Conservation (phyloP, 2,329 filamentous ascomycete species). For the Grosmannia serpens region DNA sequence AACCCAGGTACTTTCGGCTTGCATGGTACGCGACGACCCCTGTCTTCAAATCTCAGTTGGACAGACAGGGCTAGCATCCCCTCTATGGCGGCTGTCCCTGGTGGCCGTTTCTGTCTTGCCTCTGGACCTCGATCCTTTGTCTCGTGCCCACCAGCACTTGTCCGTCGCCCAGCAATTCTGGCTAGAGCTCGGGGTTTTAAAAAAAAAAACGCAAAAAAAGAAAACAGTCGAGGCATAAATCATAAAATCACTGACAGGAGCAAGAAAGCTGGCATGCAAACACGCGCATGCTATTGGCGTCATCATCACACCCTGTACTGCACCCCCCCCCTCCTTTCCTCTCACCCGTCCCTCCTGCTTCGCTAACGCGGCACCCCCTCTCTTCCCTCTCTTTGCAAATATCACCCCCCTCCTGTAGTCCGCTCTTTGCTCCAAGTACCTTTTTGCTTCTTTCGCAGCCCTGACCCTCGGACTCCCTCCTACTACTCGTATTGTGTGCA, state of each 20-base stretch:
- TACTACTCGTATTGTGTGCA: no score
- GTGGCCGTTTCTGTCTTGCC: not conserved
- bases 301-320: not conserved
- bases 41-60: not conserved
- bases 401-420: not conserved
- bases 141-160: no score
- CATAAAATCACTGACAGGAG: not conserved
- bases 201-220: not conserved
- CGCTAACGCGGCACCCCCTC: not conserved
- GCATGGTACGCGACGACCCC: not conserved
- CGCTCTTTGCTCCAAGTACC: not conserved
- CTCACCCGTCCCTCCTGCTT: not conserved
- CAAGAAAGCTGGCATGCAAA: not conserved
- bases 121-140: not conserved
- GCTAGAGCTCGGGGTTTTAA: no score
- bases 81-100: not conserved
- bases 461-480: not conserved
- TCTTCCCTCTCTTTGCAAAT: not conserved
- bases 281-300: not conserved
- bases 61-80: not conserved
- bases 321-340: not conserved
- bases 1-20: not conserved
- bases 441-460: not conserved
- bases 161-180: no score
- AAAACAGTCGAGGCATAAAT: not conserved